These are phyloP conservation scores for Cyphellophora attinorum DNA, from an alignment of 2,329 filamentous ascomycete genomes.

Conservation along the genomic window DNA sequence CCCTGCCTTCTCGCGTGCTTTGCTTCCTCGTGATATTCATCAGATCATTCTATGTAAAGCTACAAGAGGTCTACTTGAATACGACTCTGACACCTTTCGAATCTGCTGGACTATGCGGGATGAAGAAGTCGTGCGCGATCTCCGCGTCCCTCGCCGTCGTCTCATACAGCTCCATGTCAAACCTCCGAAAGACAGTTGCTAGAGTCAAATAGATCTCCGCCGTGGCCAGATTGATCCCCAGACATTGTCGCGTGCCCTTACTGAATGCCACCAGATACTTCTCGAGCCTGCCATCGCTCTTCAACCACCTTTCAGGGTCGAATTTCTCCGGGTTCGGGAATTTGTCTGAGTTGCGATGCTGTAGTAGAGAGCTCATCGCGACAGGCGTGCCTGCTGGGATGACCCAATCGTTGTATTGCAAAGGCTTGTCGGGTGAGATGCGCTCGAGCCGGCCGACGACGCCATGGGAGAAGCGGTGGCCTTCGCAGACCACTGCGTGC, in stretches of 20 bases:
- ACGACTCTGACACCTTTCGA: conserved; percentile 7
- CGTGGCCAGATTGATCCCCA: conserved; percentile 28
- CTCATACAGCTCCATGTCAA: conserved; percentile 15
- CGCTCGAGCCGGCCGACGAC: conserved; percentile 11
- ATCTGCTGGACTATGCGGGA: conserved; percentile 4
- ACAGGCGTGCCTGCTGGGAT: conserved; percentile 23
- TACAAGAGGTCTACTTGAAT: too few species aligned
- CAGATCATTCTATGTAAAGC: too few species aligned
- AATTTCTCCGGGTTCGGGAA: conserved; percentile 27
- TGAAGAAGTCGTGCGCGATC: conserved; percentile 14
- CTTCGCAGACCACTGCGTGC: conserved; percentile 21
- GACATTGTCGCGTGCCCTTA: conserved; percentile 31
- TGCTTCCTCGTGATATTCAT: too few species aligned
- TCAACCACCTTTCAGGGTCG: conserved; percentile 31
- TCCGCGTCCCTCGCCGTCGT: conserved; percentile 11
- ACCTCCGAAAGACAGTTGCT: conserved; percentile 18
- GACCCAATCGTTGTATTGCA: conserved; percentile 21
- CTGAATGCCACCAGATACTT: conserved; percentile 32
- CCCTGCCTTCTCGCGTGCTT: too few species aligned
- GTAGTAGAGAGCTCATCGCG: conserved; percentile 19
- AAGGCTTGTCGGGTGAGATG: conserved; percentile 13
- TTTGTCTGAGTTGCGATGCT: conserved; percentile 20
- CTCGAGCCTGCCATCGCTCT: conserved; percentile 22
- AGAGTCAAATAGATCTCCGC: conserved; percentile 21
- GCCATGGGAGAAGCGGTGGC: conserved; percentile 16